These are phyloP conservation scores for Sambucus nigra DNA, from an alignment of 129 eudicot species.

Conservation along the genomic window DNA sequence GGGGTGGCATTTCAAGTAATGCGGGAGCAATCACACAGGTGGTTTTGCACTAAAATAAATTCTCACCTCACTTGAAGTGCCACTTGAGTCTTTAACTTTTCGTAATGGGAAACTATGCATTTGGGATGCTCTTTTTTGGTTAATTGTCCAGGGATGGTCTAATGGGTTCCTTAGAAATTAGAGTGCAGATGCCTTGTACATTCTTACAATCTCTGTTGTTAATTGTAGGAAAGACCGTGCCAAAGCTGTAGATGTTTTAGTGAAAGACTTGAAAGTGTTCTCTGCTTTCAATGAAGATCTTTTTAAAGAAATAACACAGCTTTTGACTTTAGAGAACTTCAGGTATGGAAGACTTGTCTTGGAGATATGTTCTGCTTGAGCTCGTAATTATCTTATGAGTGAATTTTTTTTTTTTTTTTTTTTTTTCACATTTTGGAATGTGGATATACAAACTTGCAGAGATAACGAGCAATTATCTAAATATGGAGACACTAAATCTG, in stretches of 20 bases:
- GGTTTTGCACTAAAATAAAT: too few relatives aligned
- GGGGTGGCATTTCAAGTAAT: too few relatives aligned
- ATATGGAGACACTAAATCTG: slow-evolving; percentile 63
- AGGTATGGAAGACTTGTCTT: slow-evolving; percentile 22
- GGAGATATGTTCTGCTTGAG: slow-evolving; percentile 1
- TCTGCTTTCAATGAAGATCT: slow-evolving; percentile 59
- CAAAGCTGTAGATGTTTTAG: slow-evolving; percentile 55
- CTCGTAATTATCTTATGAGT: not conserved
- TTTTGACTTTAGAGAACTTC: slow-evolving; percentile 53
- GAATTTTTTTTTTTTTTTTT: slow-evolving; percentile 6
- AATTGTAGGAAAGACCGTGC: slow-evolving; percentile 55
- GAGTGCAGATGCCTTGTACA: not conserved
- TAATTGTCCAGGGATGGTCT: not conserved
- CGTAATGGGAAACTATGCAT: too few relatives aligned
- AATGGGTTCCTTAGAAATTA: too few relatives aligned
- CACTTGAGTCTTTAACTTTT: too few relatives aligned
- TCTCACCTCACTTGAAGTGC: too few relatives aligned
- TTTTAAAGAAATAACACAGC: slow-evolving; percentile 59
- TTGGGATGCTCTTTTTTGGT: not conserved
- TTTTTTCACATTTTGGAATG: slow-evolving; percentile 5
- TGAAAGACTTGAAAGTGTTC: slow-evolving; percentile 68
- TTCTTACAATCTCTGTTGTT: not conserved
- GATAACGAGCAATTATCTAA: slow-evolving; percentile 63
- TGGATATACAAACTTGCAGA: slow-evolving; percentile 26
- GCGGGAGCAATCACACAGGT: too few relatives aligned